Conservation (phyloP, 495 filamentous ascomycete genomes). For the Evernia prunastri region DNA sequence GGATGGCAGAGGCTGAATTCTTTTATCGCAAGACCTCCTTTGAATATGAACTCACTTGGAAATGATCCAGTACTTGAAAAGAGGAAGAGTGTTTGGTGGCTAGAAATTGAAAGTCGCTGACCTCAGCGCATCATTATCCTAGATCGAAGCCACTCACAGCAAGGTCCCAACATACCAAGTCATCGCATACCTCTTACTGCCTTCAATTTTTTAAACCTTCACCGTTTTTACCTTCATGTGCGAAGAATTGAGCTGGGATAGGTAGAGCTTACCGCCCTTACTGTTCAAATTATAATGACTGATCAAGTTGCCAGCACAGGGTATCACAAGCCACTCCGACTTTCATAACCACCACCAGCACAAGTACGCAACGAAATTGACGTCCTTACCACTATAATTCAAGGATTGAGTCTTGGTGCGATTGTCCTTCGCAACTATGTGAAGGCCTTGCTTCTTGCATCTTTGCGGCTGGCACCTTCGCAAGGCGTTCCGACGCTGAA, state of each 20-base stretch:
- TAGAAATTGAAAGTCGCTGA: neutral
- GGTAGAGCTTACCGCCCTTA: neutral
- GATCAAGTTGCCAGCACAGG: neutral
- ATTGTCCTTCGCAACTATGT: neutral
- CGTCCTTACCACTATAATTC: neutral
- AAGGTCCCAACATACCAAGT: neutral
- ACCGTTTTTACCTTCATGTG: neutral
- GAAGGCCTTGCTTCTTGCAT: neutral
- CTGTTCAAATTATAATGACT: neutral
- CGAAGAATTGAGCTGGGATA: neutral
- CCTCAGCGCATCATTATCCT: neutral
- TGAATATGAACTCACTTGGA: neutral
- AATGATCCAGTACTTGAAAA: neutral
- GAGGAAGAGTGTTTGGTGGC: neutral
- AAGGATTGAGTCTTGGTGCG: neutral
- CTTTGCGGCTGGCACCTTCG: neutral
- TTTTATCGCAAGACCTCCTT: neutral
- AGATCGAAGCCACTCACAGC: neutral
- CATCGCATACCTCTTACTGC: neutral
- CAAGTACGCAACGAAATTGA: neutral
- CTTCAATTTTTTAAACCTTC: neutral
- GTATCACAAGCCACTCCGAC: neutral
- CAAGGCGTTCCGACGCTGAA: neutral
- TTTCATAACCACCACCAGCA: neutral
- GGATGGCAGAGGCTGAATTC: conserved; percentile 7